Evolutionary conservation across 352 stramenopile species (phyloP).

Genomic region (Pythium rishiriense): DNA sequence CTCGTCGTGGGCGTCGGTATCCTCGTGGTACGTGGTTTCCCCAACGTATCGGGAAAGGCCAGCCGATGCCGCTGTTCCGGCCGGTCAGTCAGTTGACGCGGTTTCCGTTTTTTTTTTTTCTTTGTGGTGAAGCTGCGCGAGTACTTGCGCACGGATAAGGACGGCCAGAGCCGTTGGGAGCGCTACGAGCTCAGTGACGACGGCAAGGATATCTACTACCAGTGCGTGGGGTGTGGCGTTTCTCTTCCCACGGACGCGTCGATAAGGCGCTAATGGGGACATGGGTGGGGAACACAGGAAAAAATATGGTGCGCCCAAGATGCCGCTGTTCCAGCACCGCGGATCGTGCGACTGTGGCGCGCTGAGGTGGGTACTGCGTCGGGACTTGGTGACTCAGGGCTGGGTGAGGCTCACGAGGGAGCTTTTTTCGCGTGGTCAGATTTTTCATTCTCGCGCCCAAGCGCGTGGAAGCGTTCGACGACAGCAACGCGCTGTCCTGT

Average conservation of each 20-base stretch:
- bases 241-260: background rate
- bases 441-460: constrained; percentile 77
- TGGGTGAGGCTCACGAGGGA: too few relatives aligned
- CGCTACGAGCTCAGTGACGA: constrained; percentile 44
- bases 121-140: constrained; percentile 50
- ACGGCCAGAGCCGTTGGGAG: constrained; percentile 57
- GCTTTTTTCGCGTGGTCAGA: constrained; percentile 35
- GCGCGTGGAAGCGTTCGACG: constrained; percentile 77
- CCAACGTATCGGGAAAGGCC: background rate
- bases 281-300: constrained; percentile 37
- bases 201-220: constrained; percentile 73
- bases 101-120: background rate
- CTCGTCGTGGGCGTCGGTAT: constrained; percentile 75
- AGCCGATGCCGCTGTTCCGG: too few relatives aligned
- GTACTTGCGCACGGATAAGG: constrained; percentile 51
- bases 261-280: too few relatives aligned
- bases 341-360: constrained; percentile 72
- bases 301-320: constrained; percentile 72
- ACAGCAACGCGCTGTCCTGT: constrained; percentile 81
- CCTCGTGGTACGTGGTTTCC: constrained; percentile 48
- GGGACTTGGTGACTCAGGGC: too few relatives aligned
- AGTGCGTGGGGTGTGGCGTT: constrained; percentile 39
- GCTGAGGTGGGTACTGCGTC: constrained; percentile 35
- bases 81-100: background rate
- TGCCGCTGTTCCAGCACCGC: constrained; percentile 74